phyloP scores from a whole-genome alignment of 1,139 yeast species.

The Magnusiomyces suaveolens region DNA sequence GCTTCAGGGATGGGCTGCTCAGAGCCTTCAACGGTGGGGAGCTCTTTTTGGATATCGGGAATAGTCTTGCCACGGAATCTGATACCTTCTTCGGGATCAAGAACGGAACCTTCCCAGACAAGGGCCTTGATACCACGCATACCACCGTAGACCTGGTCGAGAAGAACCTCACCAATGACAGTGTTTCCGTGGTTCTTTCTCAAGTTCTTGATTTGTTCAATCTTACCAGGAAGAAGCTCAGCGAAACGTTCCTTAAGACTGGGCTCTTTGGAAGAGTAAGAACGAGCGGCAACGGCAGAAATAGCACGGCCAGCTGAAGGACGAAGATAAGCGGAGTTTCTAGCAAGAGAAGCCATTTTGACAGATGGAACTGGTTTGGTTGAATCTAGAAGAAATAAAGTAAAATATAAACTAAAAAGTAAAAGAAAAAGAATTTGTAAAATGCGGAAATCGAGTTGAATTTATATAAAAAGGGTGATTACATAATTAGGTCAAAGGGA shows the following conservation, averaged over 20 bases:
- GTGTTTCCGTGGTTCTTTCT: constrained; percentile 84
- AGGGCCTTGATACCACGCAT: constrained; percentile 97
- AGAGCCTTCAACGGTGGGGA: constrained; percentile 91
- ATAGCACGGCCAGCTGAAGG: constrained; percentile 14
- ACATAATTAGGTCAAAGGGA: not conserved
- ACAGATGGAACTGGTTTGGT: not conserved
- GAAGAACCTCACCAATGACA: constrained; percentile 82
- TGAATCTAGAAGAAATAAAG: too few species aligned
- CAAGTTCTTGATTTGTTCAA: constrained; percentile 82
- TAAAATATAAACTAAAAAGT: not conserved
- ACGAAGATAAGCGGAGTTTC: constrained; percentile 14
- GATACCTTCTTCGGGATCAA: constrained; percentile 96
- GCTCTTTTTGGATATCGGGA: constrained; percentile 85
- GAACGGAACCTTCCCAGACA: constrained; percentile 98
- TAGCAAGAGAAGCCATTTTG: constrained; percentile 15
- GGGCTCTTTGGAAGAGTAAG: constrained; percentile 28
- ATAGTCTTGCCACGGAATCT: constrained; percentile 97
- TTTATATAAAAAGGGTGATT: not conserved
- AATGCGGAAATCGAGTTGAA: not conserved
- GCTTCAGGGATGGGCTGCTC: constrained; percentile 53
- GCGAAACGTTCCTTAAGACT: constrained; percentile 90
- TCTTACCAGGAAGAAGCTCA: constrained; percentile 83
- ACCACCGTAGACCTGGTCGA: constrained; percentile 99
- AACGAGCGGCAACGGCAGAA: constrained; percentile 17
- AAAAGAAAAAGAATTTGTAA: not conserved